phyloP scores from a whole-genome alignment of 352 stramenopile species.

The Halophytophthora polymorphica region DNA sequence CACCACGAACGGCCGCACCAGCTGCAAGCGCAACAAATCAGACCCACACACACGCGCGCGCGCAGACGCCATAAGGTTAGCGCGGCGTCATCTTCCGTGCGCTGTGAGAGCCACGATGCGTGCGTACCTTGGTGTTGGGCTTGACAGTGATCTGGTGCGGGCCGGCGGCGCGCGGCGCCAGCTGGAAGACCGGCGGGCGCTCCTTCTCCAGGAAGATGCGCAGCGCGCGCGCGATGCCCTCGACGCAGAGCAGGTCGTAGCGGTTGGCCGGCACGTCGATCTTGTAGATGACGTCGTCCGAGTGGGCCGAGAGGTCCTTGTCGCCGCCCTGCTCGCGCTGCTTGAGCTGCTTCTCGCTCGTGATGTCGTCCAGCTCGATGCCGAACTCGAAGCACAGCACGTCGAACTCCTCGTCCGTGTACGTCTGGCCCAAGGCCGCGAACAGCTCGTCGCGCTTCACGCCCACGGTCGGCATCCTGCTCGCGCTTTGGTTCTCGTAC shows the following conservation, averaged over 20 bases:
- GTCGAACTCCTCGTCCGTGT: slow-evolving; percentile 99
- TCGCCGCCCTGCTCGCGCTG: slow-evolving; percentile 77
- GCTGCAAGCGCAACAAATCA: slow-evolving; percentile 26
- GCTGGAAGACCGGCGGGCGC: slow-evolving; percentile 83
- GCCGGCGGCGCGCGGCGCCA: slow-evolving; percentile 50
- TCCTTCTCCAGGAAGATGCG: slow-evolving; percentile 97
- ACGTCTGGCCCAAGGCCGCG: slow-evolving; percentile 94
- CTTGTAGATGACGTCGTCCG: slow-evolving; percentile 97
- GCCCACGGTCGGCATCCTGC: slow-evolving; percentile 97
- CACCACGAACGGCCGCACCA: slow-evolving; percentile 96
- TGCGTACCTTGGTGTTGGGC: slow-evolving; percentile 71
- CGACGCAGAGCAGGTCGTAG: slow-evolving; percentile 99
- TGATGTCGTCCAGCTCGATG: slow-evolving; percentile 96
- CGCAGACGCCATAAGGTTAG: background rate
- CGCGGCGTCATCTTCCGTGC: background rate
- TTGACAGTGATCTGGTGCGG: slow-evolving; percentile 89
- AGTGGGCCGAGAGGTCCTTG: slow-evolving; percentile 53
- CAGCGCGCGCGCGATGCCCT: slow-evolving; percentile 96
- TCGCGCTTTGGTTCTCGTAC: slow-evolving; percentile 4
- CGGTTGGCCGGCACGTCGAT: slow-evolving; percentile 99
- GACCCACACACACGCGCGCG: background rate
- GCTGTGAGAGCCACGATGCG: background rate
- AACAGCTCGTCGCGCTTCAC: slow-evolving; percentile 98
- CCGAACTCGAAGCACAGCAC: slow-evolving; percentile 99
- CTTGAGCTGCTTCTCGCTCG: slow-evolving; percentile 85